phyloP scores from a whole-genome alignment of 768 basidiomycete genomes.

The Rhodotorula toruloides region DNA sequence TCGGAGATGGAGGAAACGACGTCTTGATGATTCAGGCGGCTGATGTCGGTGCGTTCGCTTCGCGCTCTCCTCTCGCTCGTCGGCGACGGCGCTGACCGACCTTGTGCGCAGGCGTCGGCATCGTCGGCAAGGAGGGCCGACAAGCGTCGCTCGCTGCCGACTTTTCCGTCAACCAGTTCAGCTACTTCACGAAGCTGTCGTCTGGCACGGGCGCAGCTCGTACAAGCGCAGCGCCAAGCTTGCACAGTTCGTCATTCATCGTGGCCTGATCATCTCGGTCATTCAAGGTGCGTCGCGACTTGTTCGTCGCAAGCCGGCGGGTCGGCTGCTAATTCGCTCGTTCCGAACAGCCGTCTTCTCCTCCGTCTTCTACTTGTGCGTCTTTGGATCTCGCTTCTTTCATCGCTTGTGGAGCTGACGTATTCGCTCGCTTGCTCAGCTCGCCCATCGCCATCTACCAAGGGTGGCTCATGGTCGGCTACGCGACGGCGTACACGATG shows the following conservation, averaged over 20 bases:
- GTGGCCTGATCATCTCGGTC: conserved; percentile 77
- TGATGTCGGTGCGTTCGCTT: conserved; percentile 71
- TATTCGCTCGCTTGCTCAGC: no score
- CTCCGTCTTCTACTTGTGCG: conserved; percentile 49
- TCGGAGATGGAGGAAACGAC: conserved; percentile 98
- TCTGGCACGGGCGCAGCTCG: conserved; percentile 98
- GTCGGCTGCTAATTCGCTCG: no score
- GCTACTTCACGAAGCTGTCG: conserved; percentile 85
- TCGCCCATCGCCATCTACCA: conserved; percentile 96
- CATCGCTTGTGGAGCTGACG: no score
- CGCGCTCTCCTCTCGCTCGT: conserved; percentile 42
- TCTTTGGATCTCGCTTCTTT: no score
- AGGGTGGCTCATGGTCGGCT: conserved; percentile 91
- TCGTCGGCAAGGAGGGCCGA: conserved; percentile 97
- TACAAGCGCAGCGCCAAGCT: conserved; percentile 97
- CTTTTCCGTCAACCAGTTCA: conserved; percentile 97
- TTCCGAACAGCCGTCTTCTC: conserved; percentile 26
- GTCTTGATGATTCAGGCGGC: conserved; percentile 99
- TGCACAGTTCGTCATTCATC: conserved; percentile 94
- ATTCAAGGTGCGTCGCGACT: conserved; percentile 99
- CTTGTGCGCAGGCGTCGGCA: conserved; percentile 84
- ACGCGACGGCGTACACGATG: conserved; percentile 65
- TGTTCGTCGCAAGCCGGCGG: no score
- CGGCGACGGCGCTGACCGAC: no score
- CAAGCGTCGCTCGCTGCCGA: conserved; percentile 99